Conservation (phyloP, 2,329 filamentous ascomycete genomes). For the Phyllosticta capitalensis region DNA sequence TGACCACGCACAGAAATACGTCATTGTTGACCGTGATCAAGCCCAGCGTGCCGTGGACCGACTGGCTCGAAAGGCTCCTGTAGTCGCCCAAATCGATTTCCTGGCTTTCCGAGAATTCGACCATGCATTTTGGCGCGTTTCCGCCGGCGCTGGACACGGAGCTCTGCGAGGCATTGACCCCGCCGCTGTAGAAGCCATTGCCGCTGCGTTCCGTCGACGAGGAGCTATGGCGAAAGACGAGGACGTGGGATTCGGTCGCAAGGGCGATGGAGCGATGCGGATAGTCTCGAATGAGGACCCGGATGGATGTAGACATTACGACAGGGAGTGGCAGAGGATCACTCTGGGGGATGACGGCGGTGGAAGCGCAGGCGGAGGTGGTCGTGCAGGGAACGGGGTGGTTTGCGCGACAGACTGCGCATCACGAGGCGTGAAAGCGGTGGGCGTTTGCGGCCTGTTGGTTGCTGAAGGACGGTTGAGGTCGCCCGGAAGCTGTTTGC, state of each 20-base stretch:
- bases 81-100: conserved; percentile 65
- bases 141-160: conserved; percentile 35
- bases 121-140: conserved; percentile 61
- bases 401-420: neutral
- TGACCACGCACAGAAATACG: conserved; percentile 86
- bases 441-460: neutral
- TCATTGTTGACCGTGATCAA: conserved; percentile 75
- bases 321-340: neutral
- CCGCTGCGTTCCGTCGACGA: conserved; percentile 44
- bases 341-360: neutral
- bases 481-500: neutral
- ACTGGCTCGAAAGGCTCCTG: conserved; percentile 57
- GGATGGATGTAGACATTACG: conserved; percentile 41
- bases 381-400: neutral
- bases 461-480: neutral
- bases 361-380: neutral
- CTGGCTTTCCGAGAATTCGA: conserved; percentile 65
- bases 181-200: conserved; percentile 21
- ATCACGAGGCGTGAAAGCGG: neutral
- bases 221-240: conserved; percentile 74
- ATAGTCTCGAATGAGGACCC: conserved; percentile 69
- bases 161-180: conserved; percentile 49
- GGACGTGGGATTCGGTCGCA: conserved; percentile 64
- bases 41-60: conserved; percentile 77
- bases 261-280: conserved; percentile 83